A percentile compares a stretch with the other conserved stretches of the same genome.
Evolutionary conservation across 2,329 filamentous ascomycete species (phyloP).

Genomic region (Apiospora phragmitis): DNA sequence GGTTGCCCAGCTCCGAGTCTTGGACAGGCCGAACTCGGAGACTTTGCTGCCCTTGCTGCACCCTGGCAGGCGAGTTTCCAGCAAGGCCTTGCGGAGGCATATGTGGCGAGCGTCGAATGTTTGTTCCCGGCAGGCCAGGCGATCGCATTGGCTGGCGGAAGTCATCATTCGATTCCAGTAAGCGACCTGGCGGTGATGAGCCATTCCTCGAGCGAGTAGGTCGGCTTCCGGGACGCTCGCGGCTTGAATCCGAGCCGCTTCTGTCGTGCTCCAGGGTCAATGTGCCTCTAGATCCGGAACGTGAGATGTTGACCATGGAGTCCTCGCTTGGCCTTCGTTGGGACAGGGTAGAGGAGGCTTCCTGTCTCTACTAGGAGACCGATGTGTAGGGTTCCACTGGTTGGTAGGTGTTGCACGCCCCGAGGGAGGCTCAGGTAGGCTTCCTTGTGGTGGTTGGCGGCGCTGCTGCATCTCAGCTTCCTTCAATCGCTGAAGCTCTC

Average conservation of each 20-base stretch:
- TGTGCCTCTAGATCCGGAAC: slow-evolving; percentile 20
- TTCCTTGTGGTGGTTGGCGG: slow-evolving; percentile 34
- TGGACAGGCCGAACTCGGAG: slow-evolving; percentile 19
- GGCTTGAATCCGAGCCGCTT: slow-evolving; percentile 57
- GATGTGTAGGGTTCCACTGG: slow-evolving; percentile 29
- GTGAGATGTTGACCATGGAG: slow-evolving; percentile 22
- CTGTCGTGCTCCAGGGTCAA: slow-evolving; percentile 46
- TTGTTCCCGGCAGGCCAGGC: slow-evolving; percentile 49
- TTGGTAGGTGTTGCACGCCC: slow-evolving; percentile 22
- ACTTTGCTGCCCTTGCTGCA: slow-evolving; percentile 28
- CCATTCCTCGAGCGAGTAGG: slow-evolving; percentile 38
- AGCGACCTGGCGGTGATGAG: slow-evolving; percentile 37
- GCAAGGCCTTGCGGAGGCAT: slow-evolving; percentile 46
- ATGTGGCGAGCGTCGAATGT: slow-evolving; percentile 48
- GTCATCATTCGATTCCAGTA: slow-evolving; percentile 28
- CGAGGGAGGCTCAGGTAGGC: slow-evolving; percentile 21
- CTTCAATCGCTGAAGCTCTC: slow-evolving; percentile 57
- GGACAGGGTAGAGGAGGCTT: slow-evolving; percentile 45
- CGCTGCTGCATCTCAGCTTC: slow-evolving; percentile 51
- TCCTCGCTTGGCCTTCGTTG: slow-evolving; percentile 48
- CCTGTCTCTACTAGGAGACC: slow-evolving; percentile 45
- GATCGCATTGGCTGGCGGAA: slow-evolving; percentile 40
- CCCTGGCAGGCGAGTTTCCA: slow-evolving; percentile 21
- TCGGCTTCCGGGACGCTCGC: slow-evolving; percentile 33
- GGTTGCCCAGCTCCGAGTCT: slow-evolving; percentile 40